Evolutionary conservation across 129 eudicot species (phyloP), one percentile per base, ranked within the genome.

Genomic region (Flaveria ramosissima): DNA sequence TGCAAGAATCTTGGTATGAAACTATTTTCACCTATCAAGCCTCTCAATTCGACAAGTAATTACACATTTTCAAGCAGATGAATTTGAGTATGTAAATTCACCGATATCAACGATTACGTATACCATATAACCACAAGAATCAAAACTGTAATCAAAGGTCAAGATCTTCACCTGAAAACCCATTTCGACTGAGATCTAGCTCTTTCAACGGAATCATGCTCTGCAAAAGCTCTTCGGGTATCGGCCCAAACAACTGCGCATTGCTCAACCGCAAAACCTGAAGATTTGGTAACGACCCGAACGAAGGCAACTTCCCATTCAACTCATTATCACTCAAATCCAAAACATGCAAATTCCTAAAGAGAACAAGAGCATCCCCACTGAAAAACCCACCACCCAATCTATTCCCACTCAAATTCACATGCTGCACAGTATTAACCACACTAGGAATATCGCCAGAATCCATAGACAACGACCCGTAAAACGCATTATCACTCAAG

Each of bases 131-230:
- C 26, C 16, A 50, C 12, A 72, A 41, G 6, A 13, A 50, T 24
- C 7, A 63, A 48, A 72, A 60, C 53, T 20, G 55, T 63, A 26
- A 53, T 23, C 27, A 75, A 80, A 73, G 39, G 27, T 46, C 67
- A 68, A 72, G 70, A 52, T 60, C 65, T 85, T 85, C 80, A 92
- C 99, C 99, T 19, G 96, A 91, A 83, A 95, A 95, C 16, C 94
- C 92, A 79, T 95, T 95, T 71, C 88, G 83, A 84, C 96, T 95
- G 27, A 95, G 99, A 95, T 95, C 99, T 74, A 95, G 61, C 83
- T 89, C 99, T 68, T 71, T 74, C 85, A 95, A 32, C 9, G 96
- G 94, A 73, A 88, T 77, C 47, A 23, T 62, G 10, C 77, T 86
- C 77, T 86, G 81, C 82, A 95, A 78, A 45, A 95, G 81, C 82